Evolutionary conservation across 1,284 basidiomycete genomes (phyloP).

Genomic region (Thecaphora thlaspeos): DNA sequence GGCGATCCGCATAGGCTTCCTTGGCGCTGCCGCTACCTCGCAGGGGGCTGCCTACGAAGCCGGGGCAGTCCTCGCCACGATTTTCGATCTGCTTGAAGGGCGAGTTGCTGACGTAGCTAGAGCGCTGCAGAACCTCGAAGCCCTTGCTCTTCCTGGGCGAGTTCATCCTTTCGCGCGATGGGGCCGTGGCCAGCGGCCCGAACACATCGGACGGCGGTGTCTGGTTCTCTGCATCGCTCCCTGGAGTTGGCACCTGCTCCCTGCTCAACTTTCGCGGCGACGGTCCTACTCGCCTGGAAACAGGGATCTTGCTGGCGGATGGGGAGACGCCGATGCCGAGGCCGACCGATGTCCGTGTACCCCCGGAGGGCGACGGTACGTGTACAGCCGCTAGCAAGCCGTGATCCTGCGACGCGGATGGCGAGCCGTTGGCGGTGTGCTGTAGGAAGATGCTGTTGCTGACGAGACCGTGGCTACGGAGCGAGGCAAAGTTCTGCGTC

Average conservation of each 20-base stretch:
- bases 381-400: no score
- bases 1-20: no score
- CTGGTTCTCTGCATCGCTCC: slow-evolving; percentile 20
- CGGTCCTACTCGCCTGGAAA: slow-evolving; percentile 1
- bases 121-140: slow-evolving; percentile 27
- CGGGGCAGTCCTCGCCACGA: slow-evolving; percentile 40
- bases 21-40: no score
- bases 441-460: slow-evolving; percentile 50
- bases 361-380: background rate
- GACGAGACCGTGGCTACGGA: slow-evolving; percentile 46
- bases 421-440: slow-evolving; percentile 14
- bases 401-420: slow-evolving; percentile 8
- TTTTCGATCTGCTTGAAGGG: slow-evolving; percentile 66
- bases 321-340: slow-evolving; percentile 41
- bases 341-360: slow-evolving; percentile 18
- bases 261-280: slow-evolving; percentile 4
- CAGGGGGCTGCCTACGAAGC: no score
- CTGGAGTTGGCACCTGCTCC: background rate
- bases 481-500: slow-evolving; percentile 33
- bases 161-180: slow-evolving; percentile 9
- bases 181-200: slow-evolving; percentile 5
- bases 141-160: slow-evolving; percentile 39
- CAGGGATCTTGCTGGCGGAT: slow-evolving; percentile 1
- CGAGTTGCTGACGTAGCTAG: slow-evolving; percentile 47
- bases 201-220: slow-evolving; percentile 20